phyloP scores from a whole-genome alignment of 441 rosid genomes.

The Gossypium aridum region DNA sequence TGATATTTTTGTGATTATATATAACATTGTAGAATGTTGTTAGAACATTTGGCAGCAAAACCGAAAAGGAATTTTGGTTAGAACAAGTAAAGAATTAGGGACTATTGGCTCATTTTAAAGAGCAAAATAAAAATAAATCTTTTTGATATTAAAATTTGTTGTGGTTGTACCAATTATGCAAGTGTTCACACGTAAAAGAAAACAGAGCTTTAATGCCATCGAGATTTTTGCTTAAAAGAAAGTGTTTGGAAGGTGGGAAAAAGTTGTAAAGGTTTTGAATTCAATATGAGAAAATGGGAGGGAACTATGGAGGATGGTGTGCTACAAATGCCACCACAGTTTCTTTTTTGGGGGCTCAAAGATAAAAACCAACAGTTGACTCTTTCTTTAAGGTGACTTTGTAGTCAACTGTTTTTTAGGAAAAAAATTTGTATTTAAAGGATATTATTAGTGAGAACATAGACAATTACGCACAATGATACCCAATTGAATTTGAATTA shows the following conservation, averaged over 20 bases:
- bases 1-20: too few species aligned
- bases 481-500: too few species aligned
- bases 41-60: too few species aligned
- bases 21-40: too few species aligned
- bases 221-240: neutral
- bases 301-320: constrained; percentile 3
- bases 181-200: neutral
- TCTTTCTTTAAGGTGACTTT: too few species aligned
- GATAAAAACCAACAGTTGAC: too few species aligned
- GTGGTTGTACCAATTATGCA: constrained; percentile 11
- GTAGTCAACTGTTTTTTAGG: too few species aligned
- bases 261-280: constrained; percentile 10
- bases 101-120: neutral
- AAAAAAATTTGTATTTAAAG: too few species aligned
- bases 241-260: constrained; percentile 5
- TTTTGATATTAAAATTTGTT: neutral
- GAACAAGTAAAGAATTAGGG: neutral
- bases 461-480: too few species aligned
- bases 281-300: constrained; percentile 9
- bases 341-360: too few species aligned
- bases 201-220: neutral
- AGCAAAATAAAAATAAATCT: neutral
- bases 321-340: neutral
- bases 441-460: too few species aligned
- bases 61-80: neutral